Base-by-base conservation (phyloP, 352 stramenopile species). In the Pythium dissimile region DNA sequence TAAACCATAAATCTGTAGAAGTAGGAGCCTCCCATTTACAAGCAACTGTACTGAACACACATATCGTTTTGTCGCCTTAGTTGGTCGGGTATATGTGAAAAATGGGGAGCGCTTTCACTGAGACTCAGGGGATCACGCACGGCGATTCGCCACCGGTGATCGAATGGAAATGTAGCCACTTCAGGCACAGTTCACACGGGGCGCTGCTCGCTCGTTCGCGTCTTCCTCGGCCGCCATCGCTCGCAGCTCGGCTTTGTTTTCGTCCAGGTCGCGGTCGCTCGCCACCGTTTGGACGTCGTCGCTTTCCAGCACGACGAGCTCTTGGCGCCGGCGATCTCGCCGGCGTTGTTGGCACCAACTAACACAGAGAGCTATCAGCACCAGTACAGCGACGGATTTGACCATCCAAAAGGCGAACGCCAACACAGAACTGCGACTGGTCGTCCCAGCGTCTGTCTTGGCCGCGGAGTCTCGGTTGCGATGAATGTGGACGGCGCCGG, bases 201-300 rank as follows among this genome's bases (percentile, higher is more conserved):
- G n/a, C n/a, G n/a, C n/a, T n/a, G n/a, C n/a, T n/a, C n/a, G n/a
- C n/a, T n/a, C n/a, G n/a, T n/a, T n/a, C n/a, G n/a, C n/a, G n/a
- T n/a, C n/a, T 38, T 58, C 50, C 20, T 30, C 37, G 9, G 26
- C 37, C 3, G 32, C 12, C 50, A 58, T 49, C 16, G 1, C 24
- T 7, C 41, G 50, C 39, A 58, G 21, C 11, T 58, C 50, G 3
- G 16, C 37, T 31, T 58, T 58, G 15, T 23, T 16, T 18, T 58
- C 38, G 15, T 58, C 50, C 2, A 58, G 26, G 16, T 58, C 50
- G 2, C 30, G 18, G 11, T 58, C 50, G 21, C 50, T 58, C 13
- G 50, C 38, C 2, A 58, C 38, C 31, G 50, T 58, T 16, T 26
- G 5, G 16, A 16, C 21, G 3, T 49, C 50, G 21, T 16, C 35